A percentile compares a stretch with the other conserved stretches of the same genome.
These are phyloP conservation scores for Dichomitus squalens DNA, from an alignment of 1,284 basidiomycete species.

Conservation along the genomic window DNA sequence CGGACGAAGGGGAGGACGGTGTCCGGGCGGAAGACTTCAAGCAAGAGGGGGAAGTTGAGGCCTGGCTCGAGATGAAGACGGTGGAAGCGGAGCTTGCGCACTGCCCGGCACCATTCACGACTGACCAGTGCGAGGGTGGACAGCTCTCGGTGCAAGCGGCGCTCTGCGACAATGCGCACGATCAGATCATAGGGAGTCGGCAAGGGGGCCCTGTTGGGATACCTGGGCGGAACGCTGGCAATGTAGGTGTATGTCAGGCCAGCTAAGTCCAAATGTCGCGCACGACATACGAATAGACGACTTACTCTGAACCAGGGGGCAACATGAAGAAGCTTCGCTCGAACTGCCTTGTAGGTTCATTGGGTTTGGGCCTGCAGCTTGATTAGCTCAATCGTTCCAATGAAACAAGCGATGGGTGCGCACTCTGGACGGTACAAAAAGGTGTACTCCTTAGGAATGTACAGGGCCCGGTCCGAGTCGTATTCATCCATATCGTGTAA, in stretches of 20 bases:
- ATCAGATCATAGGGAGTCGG: not conserved
- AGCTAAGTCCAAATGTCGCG: not conserved
- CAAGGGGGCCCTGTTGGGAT: not conserved
- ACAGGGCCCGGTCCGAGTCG: not conserved
- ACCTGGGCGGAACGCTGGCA: constrained; percentile 8
- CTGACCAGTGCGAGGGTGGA: not conserved
- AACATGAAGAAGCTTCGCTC: constrained; percentile 6
- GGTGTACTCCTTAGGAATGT: not conserved
- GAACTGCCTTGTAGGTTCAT: not conserved
- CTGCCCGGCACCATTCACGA: constrained; percentile 3
- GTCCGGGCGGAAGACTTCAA: not conserved
- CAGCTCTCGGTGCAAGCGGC: not conserved
- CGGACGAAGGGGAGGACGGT: constrained; percentile 7
- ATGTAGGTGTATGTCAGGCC: not conserved
- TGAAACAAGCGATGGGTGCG: not conserved
- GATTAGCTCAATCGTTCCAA: not conserved
- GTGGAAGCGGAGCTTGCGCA: constrained; percentile 6
- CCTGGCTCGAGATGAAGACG: not conserved
- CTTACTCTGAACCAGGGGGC: constrained; percentile 2
- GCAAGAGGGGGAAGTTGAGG: not conserved
- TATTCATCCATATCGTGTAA: not conserved
- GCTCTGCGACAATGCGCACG: not conserved
- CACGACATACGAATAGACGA: too few species aligned
- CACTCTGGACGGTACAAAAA: constrained; percentile 6
- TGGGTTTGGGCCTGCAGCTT: not conserved